Percentiles rank a stretch among this genome's conserved stretches.
Conservation (phyloP, 208 protist species). For the Leishmania major region DNA sequence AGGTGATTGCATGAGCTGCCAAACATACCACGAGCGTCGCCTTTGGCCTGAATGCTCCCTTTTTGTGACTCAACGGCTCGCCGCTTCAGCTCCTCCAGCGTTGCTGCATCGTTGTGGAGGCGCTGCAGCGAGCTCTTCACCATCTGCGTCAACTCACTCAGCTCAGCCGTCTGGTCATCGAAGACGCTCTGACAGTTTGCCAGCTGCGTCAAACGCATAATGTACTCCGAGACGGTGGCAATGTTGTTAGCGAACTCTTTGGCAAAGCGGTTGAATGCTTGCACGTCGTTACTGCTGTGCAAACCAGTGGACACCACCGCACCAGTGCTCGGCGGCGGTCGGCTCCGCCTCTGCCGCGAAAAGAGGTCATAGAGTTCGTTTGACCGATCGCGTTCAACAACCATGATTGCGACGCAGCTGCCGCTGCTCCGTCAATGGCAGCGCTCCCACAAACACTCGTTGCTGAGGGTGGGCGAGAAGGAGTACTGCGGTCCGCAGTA, state of each 20-base stretch:
- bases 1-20: slow-evolving; percentile 23
- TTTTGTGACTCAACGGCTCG: slow-evolving; percentile 63
- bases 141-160: slow-evolving; percentile 76
- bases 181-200: slow-evolving; percentile 85
- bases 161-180: slow-evolving; percentile 86
- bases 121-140: slow-evolving; percentile 80
- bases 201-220: slow-evolving; percentile 83
- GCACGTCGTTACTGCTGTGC: slow-evolving; percentile 73
- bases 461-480: background rate
- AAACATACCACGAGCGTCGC: slow-evolving; percentile 12
- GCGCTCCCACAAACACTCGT: background rate
- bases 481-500: background rate
- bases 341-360: slow-evolving; percentile 22
- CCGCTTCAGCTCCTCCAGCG: slow-evolving; percentile 79
- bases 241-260: slow-evolving; percentile 82
- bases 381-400: slow-evolving; percentile 46
- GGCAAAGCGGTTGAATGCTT: slow-evolving; percentile 83
- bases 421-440: background rate
- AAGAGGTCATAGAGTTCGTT: slow-evolving; percentile 58
- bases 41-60: slow-evolving; percentile 1
- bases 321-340: background rate
- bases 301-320: slow-evolving; percentile 24
- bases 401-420: slow-evolving; percentile 16
- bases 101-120: slow-evolving; percentile 78
- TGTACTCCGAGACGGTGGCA: slow-evolving; percentile 77